These are phyloP conservation scores for Leccinum truebloodii DNA, from an alignment of 768 basidiomycete species.

Conservation along the genomic window DNA sequence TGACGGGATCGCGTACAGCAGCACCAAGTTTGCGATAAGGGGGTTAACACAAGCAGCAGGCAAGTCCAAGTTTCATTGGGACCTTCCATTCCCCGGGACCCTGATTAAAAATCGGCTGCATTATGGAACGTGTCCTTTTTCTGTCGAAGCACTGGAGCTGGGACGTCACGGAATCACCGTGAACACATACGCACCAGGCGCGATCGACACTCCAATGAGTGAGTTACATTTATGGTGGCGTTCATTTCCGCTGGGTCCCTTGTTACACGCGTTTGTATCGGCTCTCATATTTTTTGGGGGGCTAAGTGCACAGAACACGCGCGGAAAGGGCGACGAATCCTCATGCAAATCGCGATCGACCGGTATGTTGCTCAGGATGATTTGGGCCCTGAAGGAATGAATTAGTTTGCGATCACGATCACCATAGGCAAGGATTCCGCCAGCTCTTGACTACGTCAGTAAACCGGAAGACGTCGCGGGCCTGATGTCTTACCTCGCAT, in stretches of 20 bases:
- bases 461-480: not conserved
- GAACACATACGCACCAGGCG: conserved; percentile 38
- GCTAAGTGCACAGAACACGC: not conserved
- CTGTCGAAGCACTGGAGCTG: conserved; percentile 36
- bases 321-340: conserved; percentile 3
- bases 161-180: conserved; percentile 41
- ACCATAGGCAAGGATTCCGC: not conserved
- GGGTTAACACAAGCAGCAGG: conserved; percentile 27
- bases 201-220: conserved; percentile 9
- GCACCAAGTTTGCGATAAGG: conserved; percentile 24
- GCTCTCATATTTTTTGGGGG: not conserved
- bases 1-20: not conserved
- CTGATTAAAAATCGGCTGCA: not conserved
- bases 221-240: conserved; percentile 12
- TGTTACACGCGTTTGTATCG: not conserved
- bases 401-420: not conserved
- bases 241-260: not conserved
- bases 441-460: not conserved
- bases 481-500: not conserved
- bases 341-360: not conserved
- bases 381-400: not conserved
- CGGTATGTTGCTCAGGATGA: not conserved
- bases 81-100: not conserved
- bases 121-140: not conserved
- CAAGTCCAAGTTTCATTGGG: not conserved